Evolutionary conservation across 805 yeast genomes (phyloP), one percentile per base, ranked within the genome.

Genomic region (Danielia reshetovae): DNA sequence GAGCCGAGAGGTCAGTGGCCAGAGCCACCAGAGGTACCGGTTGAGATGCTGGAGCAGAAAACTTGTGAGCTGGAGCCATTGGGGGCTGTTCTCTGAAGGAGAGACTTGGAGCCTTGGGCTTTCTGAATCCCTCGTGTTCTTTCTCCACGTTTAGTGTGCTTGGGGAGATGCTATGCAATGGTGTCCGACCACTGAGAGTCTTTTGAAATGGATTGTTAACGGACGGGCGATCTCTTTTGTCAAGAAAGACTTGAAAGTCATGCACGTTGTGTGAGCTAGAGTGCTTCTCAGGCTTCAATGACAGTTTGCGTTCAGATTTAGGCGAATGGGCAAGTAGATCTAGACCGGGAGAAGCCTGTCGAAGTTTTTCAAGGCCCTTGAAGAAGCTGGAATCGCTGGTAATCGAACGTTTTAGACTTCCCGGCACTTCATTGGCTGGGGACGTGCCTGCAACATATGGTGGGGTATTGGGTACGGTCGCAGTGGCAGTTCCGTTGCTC

Each of bases 31-130:
- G 8, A 17, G 16, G 4, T 12, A 29, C 29, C 17, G 12, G 29
- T 28, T 24, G 29, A 25, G 9, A 7, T n/a, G n/a, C n/a, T n/a
- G n/a, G n/a, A n/a, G n/a, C n/a, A n/a, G n/a, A n/a, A n/a, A n/a
- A 32, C 30, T 23, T 30, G 34, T 7, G 31, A 38, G 5, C 29
- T 23, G n/a, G 24, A 39, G 23, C 29, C 40, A 15, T 15, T 21
- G 25, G 30, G 17, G 22, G 17, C 29, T 29, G 29, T 15, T 8
- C 23, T 15, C 5, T 11, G 12, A 4, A 12, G 16, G 27, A 3
- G 29, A 21, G 16, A 32, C 46, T 50, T 4, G 62, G 64, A 5
- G 47, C 16, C 34, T 51, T 57, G 0, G 70, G 70, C 35, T 60
- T 65, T 24, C 67, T 48, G 39, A 64, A 63, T n/a, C 39, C 46